phyloP scores from a whole-genome alignment of 129 eudicot genomes.

The Flaveria bidentis region DNA sequence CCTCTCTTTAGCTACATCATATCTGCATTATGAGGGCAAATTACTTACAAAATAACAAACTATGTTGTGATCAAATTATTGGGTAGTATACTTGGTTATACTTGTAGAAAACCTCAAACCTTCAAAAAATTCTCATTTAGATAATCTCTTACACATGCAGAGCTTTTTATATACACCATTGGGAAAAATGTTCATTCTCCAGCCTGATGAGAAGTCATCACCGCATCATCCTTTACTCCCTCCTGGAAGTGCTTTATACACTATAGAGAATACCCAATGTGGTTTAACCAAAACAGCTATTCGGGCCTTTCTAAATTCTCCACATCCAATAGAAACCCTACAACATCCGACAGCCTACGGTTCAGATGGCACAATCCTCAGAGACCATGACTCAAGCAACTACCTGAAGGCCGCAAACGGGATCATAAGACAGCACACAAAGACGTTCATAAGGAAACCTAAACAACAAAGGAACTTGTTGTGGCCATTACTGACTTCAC shows the following conservation, averaged over 20 bases:
- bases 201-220: conserved; percentile 73
- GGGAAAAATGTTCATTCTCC: conserved; percentile 88
- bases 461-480: conserved; percentile 47
- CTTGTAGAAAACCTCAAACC: not conserved
- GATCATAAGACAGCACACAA: conserved; percentile 64
- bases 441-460: conserved; percentile 31
- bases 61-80: not conserved
- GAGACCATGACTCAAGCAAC: conserved; percentile 96
- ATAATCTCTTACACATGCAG: conserved; percentile 46
- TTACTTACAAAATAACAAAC: not conserved
- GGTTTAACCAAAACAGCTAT: conserved; percentile 49
- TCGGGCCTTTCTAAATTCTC: conserved; percentile 65
- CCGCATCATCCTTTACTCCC: conserved; percentile 89
- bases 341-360: conserved; percentile 89
- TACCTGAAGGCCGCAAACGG: conserved; percentile 76
- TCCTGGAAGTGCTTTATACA: conserved; percentile 62
- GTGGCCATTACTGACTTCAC: conserved; percentile 74
- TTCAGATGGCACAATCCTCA: conserved; percentile 70
- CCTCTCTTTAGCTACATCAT: not conserved
- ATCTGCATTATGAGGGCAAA: not conserved
- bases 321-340: conserved; percentile 82
- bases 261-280: conserved; percentile 42
- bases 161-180: conserved; percentile 71
- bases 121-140: not conserved
- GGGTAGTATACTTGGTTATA: not conserved